These are phyloP conservation scores for Ottelia alismoides DNA, from an alignment of 106 monocot genomes.

Conservation along the genomic window DNA sequence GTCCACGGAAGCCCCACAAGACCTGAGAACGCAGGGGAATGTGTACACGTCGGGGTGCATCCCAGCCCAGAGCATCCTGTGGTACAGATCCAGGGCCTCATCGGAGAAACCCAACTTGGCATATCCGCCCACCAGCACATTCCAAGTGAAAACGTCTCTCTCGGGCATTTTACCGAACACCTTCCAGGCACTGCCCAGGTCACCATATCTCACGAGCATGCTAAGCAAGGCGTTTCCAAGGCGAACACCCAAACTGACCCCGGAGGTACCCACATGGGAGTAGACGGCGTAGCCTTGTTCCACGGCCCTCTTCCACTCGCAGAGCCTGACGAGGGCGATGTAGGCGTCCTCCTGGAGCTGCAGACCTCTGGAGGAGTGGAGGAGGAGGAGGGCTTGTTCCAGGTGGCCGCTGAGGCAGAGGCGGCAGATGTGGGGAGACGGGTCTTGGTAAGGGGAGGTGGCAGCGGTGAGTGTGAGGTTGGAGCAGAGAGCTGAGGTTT, in stretches of 20 bases:
- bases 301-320: constrained; percentile 33
- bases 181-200: constrained; percentile 32
- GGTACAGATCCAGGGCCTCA: constrained; percentile 60
- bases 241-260: constrained; percentile 3
- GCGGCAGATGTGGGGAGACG: constrained; percentile 27
- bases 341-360: constrained; percentile 56
- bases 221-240: constrained; percentile 48
- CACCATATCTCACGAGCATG: constrained; percentile 44
- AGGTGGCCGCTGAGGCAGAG: constrained; percentile 68
- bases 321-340: constrained; percentile 43
- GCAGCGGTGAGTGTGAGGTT: too few species aligned
- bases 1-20: constrained; percentile 52
- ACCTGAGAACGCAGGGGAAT: constrained; percentile 70
- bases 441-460: constrained; percentile 13
- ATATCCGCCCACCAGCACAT: constrained; percentile 69
- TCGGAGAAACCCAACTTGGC: constrained; percentile 54
- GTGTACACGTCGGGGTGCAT: constrained; percentile 62
- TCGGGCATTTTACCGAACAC: constrained; percentile 80
- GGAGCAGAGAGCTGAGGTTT: too few species aligned
- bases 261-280: constrained; percentile 9
- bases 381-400: constrained; percentile 25
- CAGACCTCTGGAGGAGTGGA: constrained; percentile 8
- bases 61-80: constrained; percentile 64
- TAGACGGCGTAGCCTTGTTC: constrained; percentile 27
- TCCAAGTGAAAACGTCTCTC: constrained; percentile 83